Evolutionary conservation across 139 green algal species (phyloP), one percentile per base, ranked within the genome.

Genomic region (Tetratostichococcus sp.): DNA sequence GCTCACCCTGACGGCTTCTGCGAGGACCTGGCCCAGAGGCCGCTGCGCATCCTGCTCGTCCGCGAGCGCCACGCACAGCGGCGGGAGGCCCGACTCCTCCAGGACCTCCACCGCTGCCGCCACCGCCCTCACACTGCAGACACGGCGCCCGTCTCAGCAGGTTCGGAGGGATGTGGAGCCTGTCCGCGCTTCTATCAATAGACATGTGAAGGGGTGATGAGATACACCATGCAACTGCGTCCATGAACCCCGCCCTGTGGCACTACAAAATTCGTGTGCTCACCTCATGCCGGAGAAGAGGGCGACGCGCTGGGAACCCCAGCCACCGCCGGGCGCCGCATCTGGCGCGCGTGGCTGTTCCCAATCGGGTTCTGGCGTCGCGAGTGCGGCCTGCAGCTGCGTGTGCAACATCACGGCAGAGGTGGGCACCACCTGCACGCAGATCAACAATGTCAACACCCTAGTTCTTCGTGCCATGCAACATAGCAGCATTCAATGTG

Each of bases 281-380:
- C 17, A 71, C 72, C 26, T 74, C 34, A 90, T 30, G 25, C 87
- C 83, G 28, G 78, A 80, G 72, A 93, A 89, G 30, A 91, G 70
- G 30, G 90, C 76, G 1, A 78, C 72, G 17, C 85, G 70, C 74
- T 87, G 79, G n/a, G 79, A 72, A 58, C 88, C 88, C 84, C 85
- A 91, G 3, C 67, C 80, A 4, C 86, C 79, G 22, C 82, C 86
- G 11, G 69, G 74, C 5, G 71, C 35, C 68, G 74, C 82, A 30
- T 39, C 30, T 19, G 67, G 33, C 43, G 72, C 58, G 62, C 50
- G n/a, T 26, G 78, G 73, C 71, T 77, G 35, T 23, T 73, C 65
- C 78, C 78, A 83, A 43, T 80, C 74, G 19, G 75, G 32, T 32
- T 83, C 78, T 25, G 67, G 67, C 21, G 75, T 43, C 30, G 72